Conservation (phyloP, 2,329 filamentous ascomycete genomes). For the Cytospora schulzeri region DNA sequence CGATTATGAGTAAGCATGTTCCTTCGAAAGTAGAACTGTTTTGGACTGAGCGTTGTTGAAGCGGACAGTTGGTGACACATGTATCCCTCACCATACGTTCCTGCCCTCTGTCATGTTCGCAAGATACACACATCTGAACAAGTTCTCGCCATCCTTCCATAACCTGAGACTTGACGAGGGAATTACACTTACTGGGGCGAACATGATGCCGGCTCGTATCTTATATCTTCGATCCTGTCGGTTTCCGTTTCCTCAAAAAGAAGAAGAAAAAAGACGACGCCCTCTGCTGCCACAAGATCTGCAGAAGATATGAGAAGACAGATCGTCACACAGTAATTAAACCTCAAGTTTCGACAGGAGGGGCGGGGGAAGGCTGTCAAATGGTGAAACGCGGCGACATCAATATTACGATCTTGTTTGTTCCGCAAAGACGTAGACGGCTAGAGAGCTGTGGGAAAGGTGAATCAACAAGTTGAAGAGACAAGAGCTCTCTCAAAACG, state of each 20-base stretch:
- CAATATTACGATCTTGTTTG: slow-evolving; percentile 5
- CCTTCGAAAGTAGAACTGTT: background rate
- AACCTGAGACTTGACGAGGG: background rate
- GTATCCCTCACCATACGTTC: background rate
- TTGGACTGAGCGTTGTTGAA: background rate
- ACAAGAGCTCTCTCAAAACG: background rate
- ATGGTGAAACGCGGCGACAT: slow-evolving; percentile 12
- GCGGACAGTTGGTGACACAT: background rate
- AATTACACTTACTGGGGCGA: slow-evolving; percentile 24
- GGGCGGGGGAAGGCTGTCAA: slow-evolving; percentile 2
- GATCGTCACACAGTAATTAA: background rate
- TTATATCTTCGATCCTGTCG: background rate
- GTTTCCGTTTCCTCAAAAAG: background rate
- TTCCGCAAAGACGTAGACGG: too few species aligned
- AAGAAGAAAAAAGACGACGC: background rate
- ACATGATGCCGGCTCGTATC: slow-evolving; percentile 20
- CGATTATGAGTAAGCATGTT: slow-evolving; percentile 4
- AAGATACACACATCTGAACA: background rate
- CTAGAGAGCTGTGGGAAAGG: slow-evolving; percentile 2
- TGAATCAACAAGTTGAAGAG: background rate
- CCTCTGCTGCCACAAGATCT: background rate
- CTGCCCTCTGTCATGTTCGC: background rate
- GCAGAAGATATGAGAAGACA: background rate
- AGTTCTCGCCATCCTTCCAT: background rate
- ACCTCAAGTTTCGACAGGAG: slow-evolving; percentile 4